phyloP scores from a whole-genome alignment of 306 rosid genomes.

The Quercus parvula region DNA sequence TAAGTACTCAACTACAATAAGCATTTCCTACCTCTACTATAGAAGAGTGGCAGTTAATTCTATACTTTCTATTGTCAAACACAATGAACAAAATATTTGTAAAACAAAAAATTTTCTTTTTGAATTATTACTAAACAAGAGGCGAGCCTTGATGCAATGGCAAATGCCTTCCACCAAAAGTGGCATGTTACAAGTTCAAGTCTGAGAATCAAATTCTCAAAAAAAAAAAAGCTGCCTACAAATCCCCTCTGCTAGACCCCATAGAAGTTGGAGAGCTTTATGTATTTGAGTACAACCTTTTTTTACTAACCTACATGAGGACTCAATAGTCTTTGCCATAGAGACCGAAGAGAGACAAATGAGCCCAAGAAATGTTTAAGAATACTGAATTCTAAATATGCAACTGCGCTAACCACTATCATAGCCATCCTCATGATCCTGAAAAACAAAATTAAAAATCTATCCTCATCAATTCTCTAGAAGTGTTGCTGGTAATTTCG shows the following conservation, averaged over 20 bases:
- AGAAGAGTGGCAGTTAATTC: neutral
- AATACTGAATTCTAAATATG: neutral
- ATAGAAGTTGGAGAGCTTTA: too few species aligned
- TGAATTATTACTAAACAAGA: neutral
- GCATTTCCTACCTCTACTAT: neutral
- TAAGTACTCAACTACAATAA: neutral
- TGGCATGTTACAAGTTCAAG: too few species aligned
- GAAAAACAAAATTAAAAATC: neutral
- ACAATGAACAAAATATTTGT: neutral
- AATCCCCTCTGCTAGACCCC: too few species aligned
- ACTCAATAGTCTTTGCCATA: neutral
- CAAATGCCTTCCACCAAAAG: too few species aligned
- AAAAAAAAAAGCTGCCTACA: too few species aligned
- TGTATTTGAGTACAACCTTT: too few species aligned
- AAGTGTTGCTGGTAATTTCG: neutral
- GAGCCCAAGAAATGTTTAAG: neutral
- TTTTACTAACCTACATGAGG: neutral
- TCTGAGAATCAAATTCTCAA: too few species aligned
- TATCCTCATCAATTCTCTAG: neutral
- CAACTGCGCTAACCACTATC: neutral
- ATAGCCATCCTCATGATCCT: neutral
- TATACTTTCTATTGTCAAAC: neutral
- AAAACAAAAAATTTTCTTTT: neutral
- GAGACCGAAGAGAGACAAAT: neutral
- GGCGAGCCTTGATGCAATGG: too few species aligned